Base-by-base conservation (phyloP, 208 protist genomes). In the Trypanosoma avium region DNA sequence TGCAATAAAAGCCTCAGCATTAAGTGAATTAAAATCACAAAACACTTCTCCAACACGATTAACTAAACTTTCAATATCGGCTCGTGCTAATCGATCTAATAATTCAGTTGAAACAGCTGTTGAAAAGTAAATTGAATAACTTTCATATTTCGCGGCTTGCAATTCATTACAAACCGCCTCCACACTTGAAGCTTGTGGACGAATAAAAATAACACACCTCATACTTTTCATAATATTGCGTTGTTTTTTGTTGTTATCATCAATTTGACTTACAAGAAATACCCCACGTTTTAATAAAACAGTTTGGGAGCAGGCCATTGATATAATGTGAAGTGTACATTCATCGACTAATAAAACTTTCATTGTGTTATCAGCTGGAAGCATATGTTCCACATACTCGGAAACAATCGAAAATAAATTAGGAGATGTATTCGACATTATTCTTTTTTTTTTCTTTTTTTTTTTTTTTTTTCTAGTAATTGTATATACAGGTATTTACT, bases 261-360 rank as follows among this genome's bases (percentile, higher is more conserved):
- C 71, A 21, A 99, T 59, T 0, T 80, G 68, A 65, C 99, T 96
- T 40, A 99, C 90, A 21, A 99, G 79, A 63, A 98, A 99, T 1
- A 99, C 96, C 47, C 97, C 90, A 58, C 97, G 92, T 56, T 98
- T 85, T 29, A 99, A 81, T 7, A 99, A 86, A 45, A 94, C 79
- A 1, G 93, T 95, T 75, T 98, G 93, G 6, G 95, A 95, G 69
- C 88, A 96, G 26, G 97, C 88, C 75, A 98, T 93, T 24, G 86
- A 92, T 15, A 99, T 86, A 38, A 99, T 97, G 49, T 78, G 81
- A 33, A 96, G 84, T 56, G 96, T 98, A 26, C 79, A 79, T 29
- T 94, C 81, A 71, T 99, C 98, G 17, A 99, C 70, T 22, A 99
- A 80, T 0, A 99, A 88, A 21, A 98, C 90, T 76, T 99, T 99